These are phyloP conservation scores for Verticillium dahliae DNA, from an alignment of 2,329 filamentous ascomycete species.

Conservation along the genomic window DNA sequence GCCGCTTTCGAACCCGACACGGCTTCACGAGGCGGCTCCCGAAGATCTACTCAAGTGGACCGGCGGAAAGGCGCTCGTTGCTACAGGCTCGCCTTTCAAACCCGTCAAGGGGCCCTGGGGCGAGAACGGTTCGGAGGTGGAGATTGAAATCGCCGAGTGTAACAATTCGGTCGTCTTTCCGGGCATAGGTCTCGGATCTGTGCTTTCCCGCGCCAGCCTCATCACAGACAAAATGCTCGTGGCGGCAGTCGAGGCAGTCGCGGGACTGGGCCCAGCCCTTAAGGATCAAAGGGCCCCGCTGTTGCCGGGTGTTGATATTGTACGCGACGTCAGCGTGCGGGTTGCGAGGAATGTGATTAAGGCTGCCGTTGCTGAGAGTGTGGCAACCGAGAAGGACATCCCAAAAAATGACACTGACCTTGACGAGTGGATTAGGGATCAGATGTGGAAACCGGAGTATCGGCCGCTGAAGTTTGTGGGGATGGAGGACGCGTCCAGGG, in stretches of 20 bases:
- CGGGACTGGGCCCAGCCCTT: slow-evolving; percentile 64
- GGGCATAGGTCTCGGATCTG: slow-evolving; percentile 73
- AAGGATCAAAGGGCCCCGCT: slow-evolving; percentile 57
- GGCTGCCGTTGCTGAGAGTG: slow-evolving; percentile 61
- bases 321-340: slow-evolving; percentile 68
- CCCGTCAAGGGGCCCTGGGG: slow-evolving; percentile 60
- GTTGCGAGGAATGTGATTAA: slow-evolving; percentile 72
- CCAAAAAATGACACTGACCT: slow-evolving; percentile 49
- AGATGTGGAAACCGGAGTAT: slow-evolving; percentile 76
- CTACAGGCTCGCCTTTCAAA: slow-evolving; percentile 77
- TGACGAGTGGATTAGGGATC: slow-evolving; percentile 66
- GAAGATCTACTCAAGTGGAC: slow-evolving; percentile 75
- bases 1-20: slow-evolving; percentile 79
- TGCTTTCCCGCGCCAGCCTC: slow-evolving; percentile 61
- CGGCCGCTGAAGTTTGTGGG: slow-evolving; percentile 54
- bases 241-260: slow-evolving; percentile 68
- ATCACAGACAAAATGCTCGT: slow-evolving; percentile 77
- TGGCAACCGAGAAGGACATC: slow-evolving; percentile 60
- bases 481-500: slow-evolving; percentile 42
- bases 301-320: slow-evolving; percentile 68
- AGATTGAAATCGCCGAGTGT: slow-evolving; percentile 63
- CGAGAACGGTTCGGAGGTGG: slow-evolving; percentile 32
- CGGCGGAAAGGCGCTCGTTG: slow-evolving; percentile 67
- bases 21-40: slow-evolving; percentile 75
- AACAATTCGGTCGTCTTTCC: slow-evolving; percentile 86